These are phyloP conservation scores for Asclepias syriaca DNA, from an alignment of 257 asterid species.

Conservation along the genomic window DNA sequence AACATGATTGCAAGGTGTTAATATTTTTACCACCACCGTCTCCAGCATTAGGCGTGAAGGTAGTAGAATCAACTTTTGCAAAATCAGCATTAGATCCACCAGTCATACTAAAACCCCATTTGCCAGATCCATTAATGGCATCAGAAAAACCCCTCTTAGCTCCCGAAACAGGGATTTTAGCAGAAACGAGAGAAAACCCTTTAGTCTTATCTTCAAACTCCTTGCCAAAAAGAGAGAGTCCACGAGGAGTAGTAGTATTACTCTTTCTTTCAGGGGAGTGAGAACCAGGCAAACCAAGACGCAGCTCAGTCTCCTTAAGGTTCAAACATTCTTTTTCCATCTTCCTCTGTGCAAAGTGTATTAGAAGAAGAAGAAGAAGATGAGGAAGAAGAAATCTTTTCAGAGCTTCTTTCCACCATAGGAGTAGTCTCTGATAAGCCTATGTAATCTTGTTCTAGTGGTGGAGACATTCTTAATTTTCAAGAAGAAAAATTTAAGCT, in stretches of 20 bases:
- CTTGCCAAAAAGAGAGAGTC: conserved; percentile 51
- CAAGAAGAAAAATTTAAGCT: conserved; percentile 7
- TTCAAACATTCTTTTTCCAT: conserved; percentile 24
- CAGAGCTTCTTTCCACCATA: conserved; percentile 36
- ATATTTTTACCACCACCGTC: conserved; percentile 18
- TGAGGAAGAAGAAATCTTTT: conserved; percentile 19
- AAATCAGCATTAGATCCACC: conserved; percentile 54
- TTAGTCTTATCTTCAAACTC: conserved; percentile 44
- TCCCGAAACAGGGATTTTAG: conserved; percentile 45
- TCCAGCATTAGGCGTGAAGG: conserved; percentile 36
- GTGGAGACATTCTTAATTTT: conserved; percentile 38
- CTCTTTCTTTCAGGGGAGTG: conserved; percentile 43
- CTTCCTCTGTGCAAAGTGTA: conserved; percentile 18
- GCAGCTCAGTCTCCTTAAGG: conserved; percentile 67
- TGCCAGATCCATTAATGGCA: conserved; percentile 64
- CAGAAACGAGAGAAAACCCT: conserved; percentile 16
- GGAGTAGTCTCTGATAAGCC: conserved; percentile 58
- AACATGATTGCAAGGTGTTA: conserved; percentile 13
- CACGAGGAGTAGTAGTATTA: conserved; percentile 15
- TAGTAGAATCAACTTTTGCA: conserved; percentile 22
- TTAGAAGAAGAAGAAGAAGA: conserved; percentile 28
- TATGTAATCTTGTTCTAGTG: conserved; percentile 59
- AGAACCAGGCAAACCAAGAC: conserved; percentile 86
- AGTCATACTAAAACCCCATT: conserved; percentile 56
- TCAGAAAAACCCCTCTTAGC: conserved; percentile 73